A percentile compares a stretch with the other conserved stretches of the same genome.
Conservation (phyloP, 805 yeast species). For the Pichia membranifaciens region DNA sequence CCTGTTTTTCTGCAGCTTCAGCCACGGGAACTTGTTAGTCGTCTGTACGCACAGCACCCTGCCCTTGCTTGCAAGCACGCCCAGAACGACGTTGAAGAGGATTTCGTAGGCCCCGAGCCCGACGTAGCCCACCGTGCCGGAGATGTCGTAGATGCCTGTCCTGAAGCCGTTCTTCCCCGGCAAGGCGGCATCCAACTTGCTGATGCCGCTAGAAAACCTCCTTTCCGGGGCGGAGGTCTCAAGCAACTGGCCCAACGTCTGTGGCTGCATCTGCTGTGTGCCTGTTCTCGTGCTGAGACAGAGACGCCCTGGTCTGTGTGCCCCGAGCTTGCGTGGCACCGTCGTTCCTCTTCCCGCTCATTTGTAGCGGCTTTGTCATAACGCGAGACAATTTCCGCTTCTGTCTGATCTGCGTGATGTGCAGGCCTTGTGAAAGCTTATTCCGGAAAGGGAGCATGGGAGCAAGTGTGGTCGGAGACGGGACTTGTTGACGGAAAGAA, state of each 20-base stretch:
- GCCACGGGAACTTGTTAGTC: conserved; percentile 24
- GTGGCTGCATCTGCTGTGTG: background rate
- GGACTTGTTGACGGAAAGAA: too few species aligned
- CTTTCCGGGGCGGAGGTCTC: background rate
- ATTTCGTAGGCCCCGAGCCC: conserved; percentile 27
- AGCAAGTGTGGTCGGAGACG: too few species aligned
- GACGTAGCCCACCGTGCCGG: conserved; percentile 22
- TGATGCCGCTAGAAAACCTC: conserved; percentile 15
- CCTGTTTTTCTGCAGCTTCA: conserved; percentile 14
- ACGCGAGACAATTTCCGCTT: too few species aligned
- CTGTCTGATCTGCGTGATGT: too few species aligned
- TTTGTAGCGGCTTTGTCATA: too few species aligned
- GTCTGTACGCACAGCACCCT: conserved; percentile 17
- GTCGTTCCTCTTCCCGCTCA: too few species aligned
- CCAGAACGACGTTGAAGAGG: conserved; percentile 18
- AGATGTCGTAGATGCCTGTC: conserved; percentile 25
- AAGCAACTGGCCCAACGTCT: background rate
- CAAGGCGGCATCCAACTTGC: conserved; percentile 17
- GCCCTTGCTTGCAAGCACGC: background rate
- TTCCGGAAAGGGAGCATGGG: too few species aligned
- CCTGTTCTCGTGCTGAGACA: too few species aligned
- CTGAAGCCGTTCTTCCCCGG: conserved; percentile 21
- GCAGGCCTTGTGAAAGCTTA: too few species aligned
- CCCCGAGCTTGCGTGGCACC: too few species aligned
- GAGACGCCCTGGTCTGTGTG: too few species aligned